Base-by-base conservation (phyloP, 2,329 filamentous ascomycete genomes). In the Fusarium sp. region DNA sequence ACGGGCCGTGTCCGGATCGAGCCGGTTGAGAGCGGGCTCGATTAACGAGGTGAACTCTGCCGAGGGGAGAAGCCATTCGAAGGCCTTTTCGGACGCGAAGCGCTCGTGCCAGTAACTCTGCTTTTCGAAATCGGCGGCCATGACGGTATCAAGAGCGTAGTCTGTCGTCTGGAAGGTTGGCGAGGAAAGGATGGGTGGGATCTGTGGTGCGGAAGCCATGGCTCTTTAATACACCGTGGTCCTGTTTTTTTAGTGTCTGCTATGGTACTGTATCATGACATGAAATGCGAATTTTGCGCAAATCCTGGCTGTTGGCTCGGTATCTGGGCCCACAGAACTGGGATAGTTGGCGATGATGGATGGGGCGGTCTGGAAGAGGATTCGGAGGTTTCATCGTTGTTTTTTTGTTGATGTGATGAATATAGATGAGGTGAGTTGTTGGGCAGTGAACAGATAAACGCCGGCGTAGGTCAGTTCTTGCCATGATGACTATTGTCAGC, bases 61-160 rank as follows among this genome's bases (percentile, higher is more conserved):
- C 0, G 84, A 86, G 4, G 81, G 65, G 16, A 80, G 66, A 18
- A 86, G 79, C 84, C 85, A 87, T 71, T 86, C 85, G 60, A 86
- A 86, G 12, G 79, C 73, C 8, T 75, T 78, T 70, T 87, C 84
- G 16, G 77, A 77, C 18, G 75, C 60, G 78, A 86, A 87, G 27
- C 85, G 82, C 8, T 80, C 63, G 57, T 79, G 82, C 85, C 85
- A 87, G 73, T 86, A 87, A 65, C 79, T 81, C 70, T 84, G 82
- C 43, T 85, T 82, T 38, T 86, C 84, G 60, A 84, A 86, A 57
- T 85, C 81, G 56, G 77, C 62, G 24, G 73, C 69, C 76, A 79
- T 77, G 50, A 62, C 61, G 38, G 64, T 60, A 54, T 46, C 40
- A 34, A 70, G 60, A 27, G 62, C 59, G 25, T 54, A 47, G 38